Evolutionary conservation across 2,329 filamentous ascomycete species (phyloP), one percentile per base, ranked within the genome.

Genomic region (Microcera coccophila): DNA sequence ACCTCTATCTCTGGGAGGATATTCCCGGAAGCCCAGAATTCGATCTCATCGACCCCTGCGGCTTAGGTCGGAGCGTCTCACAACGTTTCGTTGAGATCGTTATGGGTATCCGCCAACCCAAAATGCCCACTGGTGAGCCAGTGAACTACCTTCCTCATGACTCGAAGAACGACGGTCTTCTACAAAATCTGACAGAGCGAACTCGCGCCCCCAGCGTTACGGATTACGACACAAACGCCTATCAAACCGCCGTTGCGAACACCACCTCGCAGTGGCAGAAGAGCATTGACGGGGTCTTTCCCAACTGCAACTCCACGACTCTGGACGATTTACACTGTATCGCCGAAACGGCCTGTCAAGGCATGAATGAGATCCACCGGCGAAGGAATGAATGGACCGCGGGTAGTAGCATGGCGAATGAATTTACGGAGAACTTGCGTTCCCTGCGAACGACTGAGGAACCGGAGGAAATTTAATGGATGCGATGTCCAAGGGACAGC

Each of bases 51-150:
- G 71, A 74, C 46, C 71, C 71, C 5, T 65, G 66, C 39, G 62
- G 65, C 2, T 61, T 70, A 18, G 60, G 60, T 10, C 64, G 71
- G 31, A 62, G 58, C 42, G 41, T 73, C 16, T 68, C 69, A 17
- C 68, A 72, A 53, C 70, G 71, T 37, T 74, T 74, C 45, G 69
- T 73, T 41, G 71, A 74, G 48, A 68, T 73, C 4, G 65, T 64
- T 24, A 63, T 56, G 45, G 71, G 71, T 20, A 53, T 69, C 24
- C 48, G 55, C 35, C 71, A 73, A 44, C 67, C 68, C 14, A 49
- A 55, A 17, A 51, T 55, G 15, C 53, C 61, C 2, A 55, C 57
- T 3, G 64, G 66, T 17, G 54, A 63, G 5, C 50, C 60, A 2
- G 55, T 70, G 5, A 57, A 62, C 22, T 71, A 67, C 44, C 48